A percentile compares a stretch with the other conserved stretches of the same genome.
Evolutionary conservation across 2,329 filamentous ascomycete genomes (phyloP).

Genomic region (Polychaeton citri): DNA sequence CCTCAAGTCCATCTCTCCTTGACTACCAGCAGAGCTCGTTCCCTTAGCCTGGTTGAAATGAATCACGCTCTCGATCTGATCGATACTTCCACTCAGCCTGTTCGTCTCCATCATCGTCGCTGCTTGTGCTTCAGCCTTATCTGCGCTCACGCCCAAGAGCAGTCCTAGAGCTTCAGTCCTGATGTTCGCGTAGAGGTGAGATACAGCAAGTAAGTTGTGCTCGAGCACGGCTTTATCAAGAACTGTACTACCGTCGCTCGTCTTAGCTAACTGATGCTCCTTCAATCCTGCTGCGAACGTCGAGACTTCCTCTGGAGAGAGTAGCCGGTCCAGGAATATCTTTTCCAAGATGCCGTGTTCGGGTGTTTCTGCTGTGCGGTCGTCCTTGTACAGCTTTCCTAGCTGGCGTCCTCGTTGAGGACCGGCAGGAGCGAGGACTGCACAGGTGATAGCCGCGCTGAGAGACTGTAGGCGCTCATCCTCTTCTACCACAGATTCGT

Average conservation of each 20-base stretch:
- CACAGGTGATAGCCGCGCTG: constrained; percentile 78
- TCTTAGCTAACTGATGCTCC: constrained; percentile 81
- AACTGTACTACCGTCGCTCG: constrained; percentile 82
- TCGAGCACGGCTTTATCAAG: constrained; percentile 88
- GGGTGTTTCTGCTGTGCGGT: constrained; percentile 58
- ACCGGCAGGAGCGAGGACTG: constrained; percentile 81
- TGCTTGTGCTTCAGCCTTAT: constrained; percentile 80
- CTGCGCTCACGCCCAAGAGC: constrained; percentile 64
- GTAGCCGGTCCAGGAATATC: constrained; percentile 84
- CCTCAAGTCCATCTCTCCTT: constrained; percentile 52
- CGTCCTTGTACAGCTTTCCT: constrained; percentile 83
- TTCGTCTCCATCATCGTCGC: constrained; percentile 94
- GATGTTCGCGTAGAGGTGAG: constrained; percentile 42
- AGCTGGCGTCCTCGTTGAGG: constrained; percentile 69
- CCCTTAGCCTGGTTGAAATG: constrained; percentile 72
- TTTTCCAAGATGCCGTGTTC: constrained; percentile 90
- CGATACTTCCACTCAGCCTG: constrained; percentile 73
- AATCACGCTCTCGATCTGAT: constrained; percentile 81
- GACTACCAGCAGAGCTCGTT: constrained; percentile 26
- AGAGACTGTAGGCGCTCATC: constrained; percentile 76
- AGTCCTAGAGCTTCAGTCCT: constrained; percentile 54
- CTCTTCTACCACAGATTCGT: constrained; percentile 66
- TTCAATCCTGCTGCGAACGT: constrained; percentile 70
- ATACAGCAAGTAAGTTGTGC: constrained; percentile 84
- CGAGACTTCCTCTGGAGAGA: constrained; percentile 69